Conservation (phyloP, 805 yeast species). For the Phaffomyces opuntiae region DNA sequence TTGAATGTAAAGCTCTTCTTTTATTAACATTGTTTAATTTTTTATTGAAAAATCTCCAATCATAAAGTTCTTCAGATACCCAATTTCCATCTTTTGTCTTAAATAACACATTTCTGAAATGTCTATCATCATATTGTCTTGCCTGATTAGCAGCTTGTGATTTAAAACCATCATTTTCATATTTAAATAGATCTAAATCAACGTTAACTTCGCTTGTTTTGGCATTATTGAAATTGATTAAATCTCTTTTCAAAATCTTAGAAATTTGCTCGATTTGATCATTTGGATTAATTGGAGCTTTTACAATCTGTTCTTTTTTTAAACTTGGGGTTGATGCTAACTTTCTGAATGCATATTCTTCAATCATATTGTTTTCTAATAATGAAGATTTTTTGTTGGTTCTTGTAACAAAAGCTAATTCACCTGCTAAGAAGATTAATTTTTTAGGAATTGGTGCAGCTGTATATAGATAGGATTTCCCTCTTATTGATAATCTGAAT, state of each 20-base stretch:
- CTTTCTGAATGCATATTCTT: slow-evolving; percentile 27
- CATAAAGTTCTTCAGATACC: slow-evolving; percentile 38
- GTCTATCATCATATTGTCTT: slow-evolving; percentile 22
- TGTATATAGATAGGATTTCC: slow-evolving; percentile 35
- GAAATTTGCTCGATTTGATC: slow-evolving; percentile 24
- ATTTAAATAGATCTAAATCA: slow-evolving; percentile 20
- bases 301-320: slow-evolving; percentile 25
- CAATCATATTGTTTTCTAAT: slow-evolving; percentile 28
- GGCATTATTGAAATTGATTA: slow-evolving; percentile 23
- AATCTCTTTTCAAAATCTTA: slow-evolving; percentile 22
- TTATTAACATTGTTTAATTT: slow-evolving; percentile 31
- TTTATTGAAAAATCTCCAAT: slow-evolving; percentile 59
- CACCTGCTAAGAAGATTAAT: slow-evolving; percentile 35
- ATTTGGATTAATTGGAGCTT: slow-evolving; percentile 24
- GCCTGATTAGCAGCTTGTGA: slow-evolving; percentile 27
- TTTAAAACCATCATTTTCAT: slow-evolving; percentile 24
- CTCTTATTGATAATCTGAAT: slow-evolving; percentile 31
- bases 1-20: slow-evolving; percentile 39
- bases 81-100: slow-evolving; percentile 28
- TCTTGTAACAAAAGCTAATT: slow-evolving; percentile 32
- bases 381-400: slow-evolving; percentile 26
- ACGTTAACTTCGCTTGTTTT: slow-evolving; percentile 14
- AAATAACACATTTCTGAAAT: slow-evolving; percentile 27
- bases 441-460: slow-evolving; percentile 39
- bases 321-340: slow-evolving; percentile 13